Evolutionary conservation across 495 filamentous ascomycete species (phyloP).

Genomic region (Penicillium alfredii): DNA sequence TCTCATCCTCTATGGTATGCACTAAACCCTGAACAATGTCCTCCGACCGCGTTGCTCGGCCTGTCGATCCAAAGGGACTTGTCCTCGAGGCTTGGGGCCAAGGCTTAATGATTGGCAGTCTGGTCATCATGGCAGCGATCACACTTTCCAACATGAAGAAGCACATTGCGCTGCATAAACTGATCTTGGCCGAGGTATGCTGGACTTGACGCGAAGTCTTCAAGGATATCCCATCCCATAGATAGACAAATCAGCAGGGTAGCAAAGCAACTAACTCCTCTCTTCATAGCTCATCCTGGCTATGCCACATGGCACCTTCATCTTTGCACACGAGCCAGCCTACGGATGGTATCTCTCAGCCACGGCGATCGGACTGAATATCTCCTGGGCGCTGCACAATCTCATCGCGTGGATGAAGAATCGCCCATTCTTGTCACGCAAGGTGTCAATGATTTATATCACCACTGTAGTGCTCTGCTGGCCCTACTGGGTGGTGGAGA

Average conservation of each 20-base stretch:
- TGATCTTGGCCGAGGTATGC: conserved; percentile 43
- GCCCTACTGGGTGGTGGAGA: conserved; percentile 45
- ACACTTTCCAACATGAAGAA: conserved; percentile 40
- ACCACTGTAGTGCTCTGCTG: conserved; percentile 33
- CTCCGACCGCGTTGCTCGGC: conserved; percentile 19
- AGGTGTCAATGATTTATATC: conserved; percentile 34
- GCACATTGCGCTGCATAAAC: conserved; percentile 38
- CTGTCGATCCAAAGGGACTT: conserved; percentile 30
- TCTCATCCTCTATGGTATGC: background rate
- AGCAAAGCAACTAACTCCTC: background rate
- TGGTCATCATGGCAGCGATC: conserved; percentile 42
- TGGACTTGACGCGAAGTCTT: no score
- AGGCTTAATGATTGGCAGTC: conserved; percentile 42
- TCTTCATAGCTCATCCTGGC: conserved; percentile 26
- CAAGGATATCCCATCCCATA: no score
- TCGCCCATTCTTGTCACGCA: conserved; percentile 34
- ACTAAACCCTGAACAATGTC: conserved; percentile 12
- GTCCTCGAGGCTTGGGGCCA: conserved; percentile 47
- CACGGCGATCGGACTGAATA: conserved; percentile 41
- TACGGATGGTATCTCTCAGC: conserved; percentile 45
- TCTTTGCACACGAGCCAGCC: conserved; percentile 34
- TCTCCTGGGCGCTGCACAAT: conserved; percentile 45
- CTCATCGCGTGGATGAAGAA: conserved; percentile 48
- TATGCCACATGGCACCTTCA: conserved; percentile 41
- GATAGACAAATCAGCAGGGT: no score